Evolutionary conservation across 2,329 filamentous ascomycete species (phyloP).

Genomic region (Verticillium nubilum): DNA sequence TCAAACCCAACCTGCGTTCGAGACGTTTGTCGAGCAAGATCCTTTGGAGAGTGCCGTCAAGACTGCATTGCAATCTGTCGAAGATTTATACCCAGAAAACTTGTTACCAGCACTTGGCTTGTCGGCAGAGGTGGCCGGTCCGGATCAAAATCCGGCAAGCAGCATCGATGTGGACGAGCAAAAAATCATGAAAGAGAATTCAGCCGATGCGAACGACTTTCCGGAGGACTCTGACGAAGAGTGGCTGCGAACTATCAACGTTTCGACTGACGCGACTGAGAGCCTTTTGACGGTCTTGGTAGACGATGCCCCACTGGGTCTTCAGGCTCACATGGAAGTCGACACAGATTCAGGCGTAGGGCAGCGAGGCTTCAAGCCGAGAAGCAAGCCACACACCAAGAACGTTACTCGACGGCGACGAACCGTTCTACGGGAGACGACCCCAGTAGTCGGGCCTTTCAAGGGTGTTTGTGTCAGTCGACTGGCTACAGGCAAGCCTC

Average conservation of each 20-base stretch:
- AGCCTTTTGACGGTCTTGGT: not conserved
- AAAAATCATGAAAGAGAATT: slow-evolving; percentile 41
- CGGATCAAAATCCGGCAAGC: slow-evolving; percentile 26
- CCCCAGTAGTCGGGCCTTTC: not conserved
- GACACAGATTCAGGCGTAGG: not conserved
- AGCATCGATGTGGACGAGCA: slow-evolving; percentile 62
- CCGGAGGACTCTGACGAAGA: slow-evolving; percentile 51
- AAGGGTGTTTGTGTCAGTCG: slow-evolving; percentile 38
- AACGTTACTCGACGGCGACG: not conserved
- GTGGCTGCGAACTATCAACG: not conserved
- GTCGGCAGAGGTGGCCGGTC: slow-evolving; percentile 19
- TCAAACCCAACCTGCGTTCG: slow-evolving; percentile 48
- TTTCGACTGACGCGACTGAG: not conserved
- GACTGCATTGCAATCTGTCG: slow-evolving; percentile 76
- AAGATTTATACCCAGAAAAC: slow-evolving; percentile 75
- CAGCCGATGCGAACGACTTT: slow-evolving; percentile 42
- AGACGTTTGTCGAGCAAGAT: slow-evolving; percentile 54
- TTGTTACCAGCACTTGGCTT: slow-evolving; percentile 44
- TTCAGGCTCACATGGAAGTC: not conserved
- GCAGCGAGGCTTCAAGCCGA: not conserved
- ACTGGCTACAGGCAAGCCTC: slow-evolving; percentile 28
- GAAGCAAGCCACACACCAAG: not conserved
- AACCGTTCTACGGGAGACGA: not conserved
- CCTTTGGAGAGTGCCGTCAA: slow-evolving; percentile 57
- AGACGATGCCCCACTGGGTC: not conserved